Conservation (phyloP, 768 basidiomycete species). For the Boletus edulis region DNA sequence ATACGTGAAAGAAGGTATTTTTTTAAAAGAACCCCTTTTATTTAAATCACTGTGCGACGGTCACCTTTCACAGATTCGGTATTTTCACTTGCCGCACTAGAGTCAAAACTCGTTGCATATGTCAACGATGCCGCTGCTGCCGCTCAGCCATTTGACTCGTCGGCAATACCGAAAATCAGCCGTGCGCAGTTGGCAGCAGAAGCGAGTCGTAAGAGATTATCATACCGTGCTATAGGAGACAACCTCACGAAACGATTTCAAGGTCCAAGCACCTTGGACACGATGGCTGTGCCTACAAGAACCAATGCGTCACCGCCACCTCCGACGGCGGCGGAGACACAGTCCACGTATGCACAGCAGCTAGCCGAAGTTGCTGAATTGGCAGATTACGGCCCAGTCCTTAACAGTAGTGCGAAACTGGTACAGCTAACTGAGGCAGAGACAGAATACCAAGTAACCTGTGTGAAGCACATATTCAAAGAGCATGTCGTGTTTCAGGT, state of each 20-base stretch:
- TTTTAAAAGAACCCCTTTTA: background rate
- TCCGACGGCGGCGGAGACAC: conserved; percentile 83
- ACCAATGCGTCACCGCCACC: conserved; percentile 61
- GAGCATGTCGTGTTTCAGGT: conserved; percentile 98
- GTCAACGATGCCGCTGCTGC: conserved; percentile 78
- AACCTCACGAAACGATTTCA: conserved; percentile 6
- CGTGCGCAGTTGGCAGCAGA: conserved; percentile 89
- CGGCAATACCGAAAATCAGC: conserved; percentile 90
- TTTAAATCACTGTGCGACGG: background rate
- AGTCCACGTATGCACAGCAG: conserved; percentile 84
- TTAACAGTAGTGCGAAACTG: conserved; percentile 81
- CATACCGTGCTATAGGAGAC: conserved; percentile 6
- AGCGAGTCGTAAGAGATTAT: conserved; percentile 62
- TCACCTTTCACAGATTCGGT: conserved; percentile 70
- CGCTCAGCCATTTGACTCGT: conserved; percentile 76
- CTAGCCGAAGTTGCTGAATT: conserved; percentile 87
- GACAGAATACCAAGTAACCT: conserved; percentile 96
- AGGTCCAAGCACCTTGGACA: conserved; percentile 88
- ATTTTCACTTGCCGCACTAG: conserved; percentile 86
- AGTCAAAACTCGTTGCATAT: conserved; percentile 90
- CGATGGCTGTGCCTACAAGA: conserved; percentile 71
- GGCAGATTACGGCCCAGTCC: conserved; percentile 76
- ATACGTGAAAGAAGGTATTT: conserved; percentile 89
- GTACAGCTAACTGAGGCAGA: conserved; percentile 91
- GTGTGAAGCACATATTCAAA: conserved; percentile 95